Percentiles rank a stretch among this genome's conserved stretches.
These are phyloP conservation scores for Leccinum uliginosum DNA, from an alignment of 768 basidiomycete species.

Conservation along the genomic window DNA sequence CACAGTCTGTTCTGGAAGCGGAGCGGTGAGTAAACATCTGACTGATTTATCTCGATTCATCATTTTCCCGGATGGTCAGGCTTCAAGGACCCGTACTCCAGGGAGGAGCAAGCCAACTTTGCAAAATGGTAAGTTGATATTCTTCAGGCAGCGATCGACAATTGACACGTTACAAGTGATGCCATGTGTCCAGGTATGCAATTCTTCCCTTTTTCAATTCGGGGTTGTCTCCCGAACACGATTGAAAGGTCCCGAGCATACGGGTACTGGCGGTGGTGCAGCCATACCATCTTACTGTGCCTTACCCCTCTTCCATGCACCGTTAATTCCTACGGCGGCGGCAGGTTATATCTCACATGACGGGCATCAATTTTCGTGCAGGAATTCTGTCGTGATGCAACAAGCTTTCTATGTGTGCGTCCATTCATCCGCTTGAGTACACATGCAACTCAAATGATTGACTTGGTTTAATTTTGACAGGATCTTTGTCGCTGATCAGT, in stretches of 20 bases:
- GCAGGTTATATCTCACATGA: slow-evolving; percentile 50
- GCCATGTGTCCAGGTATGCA: slow-evolving; percentile 45
- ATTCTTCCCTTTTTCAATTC: neutral
- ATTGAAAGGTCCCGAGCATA: slow-evolving; percentile 48
- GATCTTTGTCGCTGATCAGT: slow-evolving; percentile 54
- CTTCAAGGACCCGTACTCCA: slow-evolving; percentile 61
- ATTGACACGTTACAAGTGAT: slow-evolving; percentile 32
- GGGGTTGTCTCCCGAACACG: neutral
- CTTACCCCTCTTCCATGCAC: slow-evolving; percentile 50
- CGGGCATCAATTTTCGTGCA: slow-evolving; percentile 52
- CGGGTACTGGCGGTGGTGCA: slow-evolving; percentile 31
- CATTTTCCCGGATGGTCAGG: slow-evolving; percentile 29
- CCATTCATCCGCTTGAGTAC: neutral
- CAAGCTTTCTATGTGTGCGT: slow-evolving; percentile 61
- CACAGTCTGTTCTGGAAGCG: slow-evolving; percentile 56
- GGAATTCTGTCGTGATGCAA: slow-evolving; percentile 47
- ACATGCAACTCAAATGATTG: neutral
- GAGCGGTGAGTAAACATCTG: slow-evolving; percentile 36
- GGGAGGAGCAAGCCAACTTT: slow-evolving; percentile 51
- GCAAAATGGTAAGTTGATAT: slow-evolving; percentile 42
- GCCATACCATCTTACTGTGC: slow-evolving; percentile 52
- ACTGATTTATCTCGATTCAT: neutral
- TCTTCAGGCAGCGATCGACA: neutral
- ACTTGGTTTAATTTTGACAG: slow-evolving; percentile 22
- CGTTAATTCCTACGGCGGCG: slow-evolving; percentile 26